Percentiles rank a stretch among this genome's conserved stretches.
These are phyloP conservation scores for Platanthera zijinensis DNA, from an alignment of 106 monocot species.

Conservation along the genomic window DNA sequence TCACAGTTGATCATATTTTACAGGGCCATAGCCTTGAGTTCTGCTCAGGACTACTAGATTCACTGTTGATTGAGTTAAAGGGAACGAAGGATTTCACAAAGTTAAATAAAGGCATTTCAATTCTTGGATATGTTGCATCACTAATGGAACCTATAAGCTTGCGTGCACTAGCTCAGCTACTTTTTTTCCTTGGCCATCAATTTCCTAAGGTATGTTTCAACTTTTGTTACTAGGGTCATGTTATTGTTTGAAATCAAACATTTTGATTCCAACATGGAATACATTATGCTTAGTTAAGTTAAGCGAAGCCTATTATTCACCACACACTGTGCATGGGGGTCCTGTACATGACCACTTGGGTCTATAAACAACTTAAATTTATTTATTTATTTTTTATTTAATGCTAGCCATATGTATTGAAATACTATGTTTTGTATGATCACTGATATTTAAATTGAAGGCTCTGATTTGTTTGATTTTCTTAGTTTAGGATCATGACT, in stretches of 20 bases:
- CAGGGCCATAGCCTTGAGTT: constrained; percentile 39
- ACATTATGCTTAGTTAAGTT: too few relatives aligned
- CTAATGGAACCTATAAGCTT: constrained; percentile 27
- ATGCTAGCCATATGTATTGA: too few relatives aligned
- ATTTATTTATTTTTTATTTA: too few relatives aligned
- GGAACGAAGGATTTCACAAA: constrained; percentile 89
- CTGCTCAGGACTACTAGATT: constrained; percentile 39
- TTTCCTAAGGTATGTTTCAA: constrained; percentile 71
- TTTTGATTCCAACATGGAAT: too few relatives aligned
- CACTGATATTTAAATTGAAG: too few relatives aligned
- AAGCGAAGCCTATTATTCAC: too few relatives aligned
- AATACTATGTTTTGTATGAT: too few relatives aligned
- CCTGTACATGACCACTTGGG: too few relatives aligned
- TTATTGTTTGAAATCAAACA: too few relatives aligned
- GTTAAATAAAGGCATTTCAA: constrained; percentile 65
- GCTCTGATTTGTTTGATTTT: too few relatives aligned
- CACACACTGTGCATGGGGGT: too few relatives aligned
- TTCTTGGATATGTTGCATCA: constrained; percentile 88
- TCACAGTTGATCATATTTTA: not conserved
- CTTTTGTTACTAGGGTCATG: not conserved
- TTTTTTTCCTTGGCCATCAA: constrained; percentile 66
- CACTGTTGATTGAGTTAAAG: constrained; percentile 66
- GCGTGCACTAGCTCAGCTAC: constrained; percentile 54
- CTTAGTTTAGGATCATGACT: not conserved
- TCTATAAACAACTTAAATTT: too few relatives aligned